Evolutionary conservation across 228 moss, liverwort and hornwort species (phyloP).

Genomic region (Sphagnum fallax): DNA sequence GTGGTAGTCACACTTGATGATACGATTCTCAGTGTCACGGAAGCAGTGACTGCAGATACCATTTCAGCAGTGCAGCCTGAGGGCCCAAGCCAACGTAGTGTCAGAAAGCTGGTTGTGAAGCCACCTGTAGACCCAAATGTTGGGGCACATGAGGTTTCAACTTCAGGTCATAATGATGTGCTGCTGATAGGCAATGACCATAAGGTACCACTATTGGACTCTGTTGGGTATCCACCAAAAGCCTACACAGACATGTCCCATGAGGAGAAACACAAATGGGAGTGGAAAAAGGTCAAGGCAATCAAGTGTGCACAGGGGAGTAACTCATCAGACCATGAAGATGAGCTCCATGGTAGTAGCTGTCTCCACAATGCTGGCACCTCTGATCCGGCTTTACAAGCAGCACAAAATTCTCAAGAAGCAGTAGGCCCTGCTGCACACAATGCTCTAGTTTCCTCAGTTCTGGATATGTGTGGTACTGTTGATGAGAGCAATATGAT

Average conservation of each 20-base stretch:
- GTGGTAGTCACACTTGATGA: slow-evolving; percentile 11
- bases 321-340: slow-evolving; percentile 18
- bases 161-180: slow-evolving; percentile 8
- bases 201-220: slow-evolving; percentile 11
- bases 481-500: not conserved
- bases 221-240: slow-evolving; percentile 25
- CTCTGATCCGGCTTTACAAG: not conserved
- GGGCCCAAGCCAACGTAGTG: slow-evolving; percentile 9
- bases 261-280: slow-evolving; percentile 47
- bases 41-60: not conserved
- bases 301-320: slow-evolving; percentile 58
- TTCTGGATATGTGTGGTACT: no score
- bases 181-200: slow-evolving; percentile 8
- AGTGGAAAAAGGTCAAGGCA: slow-evolving; percentile 91
- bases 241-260: slow-evolving; percentile 12
- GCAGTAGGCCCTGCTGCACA: not conserved
- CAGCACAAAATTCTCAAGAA: not conserved
- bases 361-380: not conserved
- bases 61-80: not conserved
- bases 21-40: slow-evolving; percentile 6
- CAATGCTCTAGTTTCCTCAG: not conserved
- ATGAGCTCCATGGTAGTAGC: not conserved
- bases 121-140: slow-evolving; percentile 33
- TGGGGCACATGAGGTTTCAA: slow-evolving; percentile 28
- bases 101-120: slow-evolving; percentile 70